A percentile compares a stretch with the other conserved stretches of the same genome.
These are phyloP conservation scores for Jasminum sambac DNA, from an alignment of 257 asterid species.

Conservation along the genomic window DNA sequence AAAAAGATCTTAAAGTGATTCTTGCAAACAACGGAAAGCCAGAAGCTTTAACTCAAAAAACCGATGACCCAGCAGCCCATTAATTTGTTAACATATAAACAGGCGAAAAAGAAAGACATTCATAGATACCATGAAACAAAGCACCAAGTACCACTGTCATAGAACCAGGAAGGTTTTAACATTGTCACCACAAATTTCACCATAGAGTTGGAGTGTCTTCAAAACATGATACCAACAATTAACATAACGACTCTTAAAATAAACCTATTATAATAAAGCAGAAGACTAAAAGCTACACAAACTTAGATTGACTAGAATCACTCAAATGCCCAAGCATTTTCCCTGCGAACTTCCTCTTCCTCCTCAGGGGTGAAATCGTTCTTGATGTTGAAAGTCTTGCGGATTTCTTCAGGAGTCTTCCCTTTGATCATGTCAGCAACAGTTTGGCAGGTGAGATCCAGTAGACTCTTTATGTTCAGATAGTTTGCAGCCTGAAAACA, in stretches of 20 bases:
- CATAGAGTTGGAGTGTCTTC: neutral
- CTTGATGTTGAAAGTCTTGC: constrained; percentile 59
- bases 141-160: neutral
- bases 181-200: neutral
- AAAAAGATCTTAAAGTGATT: too few species aligned
- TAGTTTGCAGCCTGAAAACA: constrained; percentile 57
- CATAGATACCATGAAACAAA: neutral
- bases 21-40: too few species aligned
- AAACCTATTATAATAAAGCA: constrained; percentile 3
- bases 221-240: constrained; percentile 2
- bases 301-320: constrained; percentile 19
- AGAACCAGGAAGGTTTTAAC: constrained; percentile 2
- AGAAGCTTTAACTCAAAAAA: neutral
- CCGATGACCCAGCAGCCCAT: neutral
- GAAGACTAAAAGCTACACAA: neutral
- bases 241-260: neutral
- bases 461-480: constrained; percentile 56
- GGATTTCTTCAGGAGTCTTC: constrained; percentile 65
- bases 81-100: neutral
- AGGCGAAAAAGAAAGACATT: neutral
- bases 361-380: constrained; percentile 60
- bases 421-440: constrained; percentile 69
- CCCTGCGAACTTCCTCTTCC: constrained; percentile 68
- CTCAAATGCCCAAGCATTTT: constrained; percentile 71
- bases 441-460: constrained; percentile 59